Conservation (phyloP, 2,329 filamentous ascomycete species). For the Sporothrix dimorphospora region DNA sequence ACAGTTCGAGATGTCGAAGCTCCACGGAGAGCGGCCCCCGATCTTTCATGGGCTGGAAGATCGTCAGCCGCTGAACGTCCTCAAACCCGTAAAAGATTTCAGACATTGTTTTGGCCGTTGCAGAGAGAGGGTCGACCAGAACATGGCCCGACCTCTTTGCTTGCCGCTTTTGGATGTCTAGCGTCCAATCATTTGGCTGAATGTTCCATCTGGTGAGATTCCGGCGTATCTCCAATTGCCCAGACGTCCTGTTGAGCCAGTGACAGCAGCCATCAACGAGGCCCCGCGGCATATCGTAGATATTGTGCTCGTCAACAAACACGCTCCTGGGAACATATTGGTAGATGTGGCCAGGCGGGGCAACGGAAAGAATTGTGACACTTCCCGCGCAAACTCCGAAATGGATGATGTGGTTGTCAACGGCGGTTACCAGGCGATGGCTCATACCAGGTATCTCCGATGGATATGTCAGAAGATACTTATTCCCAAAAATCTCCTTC, state of each 20-base stretch:
- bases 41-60: conserved; percentile 48
- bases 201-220: conserved; percentile 38
- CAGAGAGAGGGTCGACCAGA: conserved; percentile 55
- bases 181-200: conserved; percentile 40
- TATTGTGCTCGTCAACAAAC: conserved; percentile 40
- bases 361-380: conserved; percentile 46
- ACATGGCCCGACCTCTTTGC: conserved; percentile 32
- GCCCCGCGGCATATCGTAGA: conserved; percentile 54
- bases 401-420: conserved; percentile 53
- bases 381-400: conserved; percentile 51
- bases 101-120: conserved; percentile 45
- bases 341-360: neutral
- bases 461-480: conserved; percentile 55
- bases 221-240: conserved; percentile 52
- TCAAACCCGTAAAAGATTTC: conserved; percentile 57
- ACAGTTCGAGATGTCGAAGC: conserved; percentile 55
- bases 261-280: conserved; percentile 60
- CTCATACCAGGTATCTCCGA: conserved; percentile 58
- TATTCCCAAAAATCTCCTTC: conserved; percentile 56
- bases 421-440: conserved; percentile 46
- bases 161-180: conserved; percentile 38
- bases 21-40: conserved; percentile 48
- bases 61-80: conserved; percentile 44
- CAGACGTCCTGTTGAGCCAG: conserved; percentile 56
- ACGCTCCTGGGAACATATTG: conserved; percentile 29